phyloP scores from a whole-genome alignment of 257 asterid genomes.

The Gynochthodes officinalis region DNA sequence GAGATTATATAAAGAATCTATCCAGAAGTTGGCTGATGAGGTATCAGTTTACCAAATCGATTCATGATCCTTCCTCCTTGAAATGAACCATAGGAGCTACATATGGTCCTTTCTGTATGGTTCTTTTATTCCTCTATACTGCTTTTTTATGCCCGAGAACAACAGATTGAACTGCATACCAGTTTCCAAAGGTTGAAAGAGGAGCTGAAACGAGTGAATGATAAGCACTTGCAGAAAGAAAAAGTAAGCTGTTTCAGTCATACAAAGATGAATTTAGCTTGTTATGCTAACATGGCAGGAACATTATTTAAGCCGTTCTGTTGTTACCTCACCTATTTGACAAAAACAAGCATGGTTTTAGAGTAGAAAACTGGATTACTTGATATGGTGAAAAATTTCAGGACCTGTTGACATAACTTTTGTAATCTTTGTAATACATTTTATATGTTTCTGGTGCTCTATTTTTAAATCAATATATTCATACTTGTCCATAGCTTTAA shows the following conservation, averaged over 20 bases:
- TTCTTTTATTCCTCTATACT: background rate
- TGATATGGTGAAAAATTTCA: background rate
- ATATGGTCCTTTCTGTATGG: background rate
- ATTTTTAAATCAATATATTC: too few relatives aligned
- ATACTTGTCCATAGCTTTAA: background rate
- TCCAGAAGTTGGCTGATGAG: conserved; percentile 28
- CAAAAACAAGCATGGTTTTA: background rate
- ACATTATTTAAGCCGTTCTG: background rate
- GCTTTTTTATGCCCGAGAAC: background rate
- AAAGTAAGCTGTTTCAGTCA: conserved; percentile 20
- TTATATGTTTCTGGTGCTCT: background rate
- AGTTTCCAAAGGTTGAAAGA: conserved; percentile 35
- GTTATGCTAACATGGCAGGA: background rate
- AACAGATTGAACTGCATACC: conserved; percentile 33
- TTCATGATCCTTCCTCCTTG: background rate
- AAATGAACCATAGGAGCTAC: background rate
- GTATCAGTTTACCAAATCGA: conserved; percentile 5
- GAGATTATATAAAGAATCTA: conserved; percentile 23
- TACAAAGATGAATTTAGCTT: background rate
- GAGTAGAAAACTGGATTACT: background rate
- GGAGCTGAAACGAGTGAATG: conserved; percentile 28
- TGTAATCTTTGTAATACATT: background rate
- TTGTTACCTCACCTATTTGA: background rate
- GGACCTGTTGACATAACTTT: background rate
- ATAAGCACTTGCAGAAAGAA: conserved; percentile 30